Base-by-base conservation (phyloP, 2,329 filamentous ascomycete species). In the Fusarium verticillioides region DNA sequence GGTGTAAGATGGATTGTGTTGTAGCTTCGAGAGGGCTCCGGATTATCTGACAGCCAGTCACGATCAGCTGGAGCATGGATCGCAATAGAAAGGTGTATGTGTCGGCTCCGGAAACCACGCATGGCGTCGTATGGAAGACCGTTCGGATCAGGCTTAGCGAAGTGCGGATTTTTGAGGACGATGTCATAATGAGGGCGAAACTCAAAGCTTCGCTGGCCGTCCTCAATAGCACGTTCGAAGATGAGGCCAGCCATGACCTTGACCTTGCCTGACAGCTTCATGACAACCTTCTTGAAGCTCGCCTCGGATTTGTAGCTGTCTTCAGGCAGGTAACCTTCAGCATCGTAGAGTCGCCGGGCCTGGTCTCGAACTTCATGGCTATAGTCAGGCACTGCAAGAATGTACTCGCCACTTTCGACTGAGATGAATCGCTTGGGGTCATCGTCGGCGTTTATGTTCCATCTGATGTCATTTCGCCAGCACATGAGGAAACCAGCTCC, bases 401-500 rank as follows among this genome's bases (percentile, higher is more conserved):
- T 93, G 79, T 96, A 99, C 81, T 97, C 96, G 58, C 95, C 95
- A 81, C 96, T 98, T 72, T 97, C 94, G 8, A 99, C 95, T 2
- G 93, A 95, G 92, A 99, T 97, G 82, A 99, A 97, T 67, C 93
- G 92, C 79, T 93, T 94, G 1, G 96, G 95, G 77, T 99, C 94
- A 75, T 97, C 91, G 58, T 94, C 92, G 58, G 92, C 90, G 65
- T 95, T 93, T 58, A 99, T 91, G 68, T 92, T 93, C 90, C 94
- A 97, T 69, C 90, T 91, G 42, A 99, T 95, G 81, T 98, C 93
- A 78, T 95, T 97, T 59, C 96, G 92, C 96, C 96, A 99, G 81
- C 97, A 98, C 95, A 99, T 98, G 47, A 98, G 89, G 79, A 99
- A 97, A 9, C 96, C 96, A 39, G 95, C 95, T 43, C 96, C 96